These are phyloP conservation scores for Suhomyces chickasaworum DNA, from an alignment of 1,139 yeast species.

Conservation along the genomic window DNA sequence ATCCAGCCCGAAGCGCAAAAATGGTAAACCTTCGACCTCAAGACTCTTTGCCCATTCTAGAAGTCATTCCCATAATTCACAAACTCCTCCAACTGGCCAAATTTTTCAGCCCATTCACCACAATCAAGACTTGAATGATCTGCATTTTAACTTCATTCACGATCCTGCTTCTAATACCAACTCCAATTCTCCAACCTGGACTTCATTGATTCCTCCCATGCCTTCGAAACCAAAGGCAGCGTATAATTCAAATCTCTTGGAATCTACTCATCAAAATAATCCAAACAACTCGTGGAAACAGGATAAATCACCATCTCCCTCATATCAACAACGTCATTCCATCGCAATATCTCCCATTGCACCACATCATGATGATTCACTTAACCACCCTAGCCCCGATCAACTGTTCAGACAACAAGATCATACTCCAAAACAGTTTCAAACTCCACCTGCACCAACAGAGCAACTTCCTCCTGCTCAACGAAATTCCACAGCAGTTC, in stretches of 20 bases:
- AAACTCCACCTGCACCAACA: conserved; percentile 10
- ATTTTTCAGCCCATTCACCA: conserved; percentile 21
- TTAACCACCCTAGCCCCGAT: background rate
- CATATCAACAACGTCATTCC: conserved; percentile 19
- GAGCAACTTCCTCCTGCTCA: conserved; percentile 14
- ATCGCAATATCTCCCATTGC: conserved; percentile 23
- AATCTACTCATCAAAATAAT: background rate
- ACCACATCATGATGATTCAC: conserved; percentile 7
- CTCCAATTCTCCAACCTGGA: conserved; percentile 23
- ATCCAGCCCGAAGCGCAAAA: conserved; percentile 14
- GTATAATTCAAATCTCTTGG: conserved; percentile 9
- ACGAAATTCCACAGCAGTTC: conserved; percentile 6
- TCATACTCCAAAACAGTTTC: background rate
- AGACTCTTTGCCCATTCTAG: conserved; percentile 17
- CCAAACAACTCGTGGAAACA: conserved; percentile 1
- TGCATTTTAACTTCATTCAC: conserved; percentile 11
- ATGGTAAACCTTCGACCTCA: conserved; percentile 1
- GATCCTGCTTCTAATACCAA: conserved; percentile 1
- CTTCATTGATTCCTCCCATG: conserved; percentile 32
- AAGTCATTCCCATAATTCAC: conserved; percentile 21
- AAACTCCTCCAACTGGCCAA: conserved; percentile 17
- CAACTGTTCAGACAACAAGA: conserved; percentile 2
- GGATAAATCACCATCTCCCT: conserved; percentile 3
- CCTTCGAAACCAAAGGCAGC: conserved; percentile 22
- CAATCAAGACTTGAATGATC: conserved; percentile 14